Evolutionary conservation across 73 alveolate genomes (phyloP).

Genomic region (Tetrahymena elliotti): DNA sequence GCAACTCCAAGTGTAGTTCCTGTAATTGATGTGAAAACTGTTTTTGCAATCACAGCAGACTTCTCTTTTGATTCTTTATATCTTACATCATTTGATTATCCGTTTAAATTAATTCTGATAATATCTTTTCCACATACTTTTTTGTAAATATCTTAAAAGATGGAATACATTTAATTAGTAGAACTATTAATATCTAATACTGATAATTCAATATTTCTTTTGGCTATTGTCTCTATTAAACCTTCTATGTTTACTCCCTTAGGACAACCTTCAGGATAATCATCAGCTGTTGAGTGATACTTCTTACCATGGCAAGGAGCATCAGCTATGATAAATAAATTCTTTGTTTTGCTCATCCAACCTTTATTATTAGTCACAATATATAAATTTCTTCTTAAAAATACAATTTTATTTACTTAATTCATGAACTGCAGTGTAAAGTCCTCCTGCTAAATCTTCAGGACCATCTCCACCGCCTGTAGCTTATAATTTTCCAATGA

Average conservation of each 20-base stretch:
- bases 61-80: background rate
- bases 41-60: background rate
- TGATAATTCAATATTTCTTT: background rate
- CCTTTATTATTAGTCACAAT: background rate
- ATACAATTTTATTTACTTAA: background rate
- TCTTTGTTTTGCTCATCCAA: background rate
- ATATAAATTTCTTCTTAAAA: background rate
- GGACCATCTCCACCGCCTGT: slow-evolving; percentile 13
- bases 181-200: background rate
- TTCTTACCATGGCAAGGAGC: background rate
- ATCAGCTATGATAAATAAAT: background rate
- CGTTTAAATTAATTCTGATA: background rate
- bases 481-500: background rate
- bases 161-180: background rate
- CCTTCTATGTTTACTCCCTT: background rate
- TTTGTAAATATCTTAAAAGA: background rate
- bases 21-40: background rate
- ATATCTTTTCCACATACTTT: background rate
- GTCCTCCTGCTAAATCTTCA: slow-evolving; percentile 14
- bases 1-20: background rate
- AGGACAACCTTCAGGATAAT: slow-evolving; percentile 2
- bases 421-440: background rate
- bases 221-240: background rate
- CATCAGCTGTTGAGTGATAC: background rate
- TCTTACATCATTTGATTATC: background rate